phyloP scores from a whole-genome alignment of 306 rosid species.

The Acacia melanoxylon region DNA sequence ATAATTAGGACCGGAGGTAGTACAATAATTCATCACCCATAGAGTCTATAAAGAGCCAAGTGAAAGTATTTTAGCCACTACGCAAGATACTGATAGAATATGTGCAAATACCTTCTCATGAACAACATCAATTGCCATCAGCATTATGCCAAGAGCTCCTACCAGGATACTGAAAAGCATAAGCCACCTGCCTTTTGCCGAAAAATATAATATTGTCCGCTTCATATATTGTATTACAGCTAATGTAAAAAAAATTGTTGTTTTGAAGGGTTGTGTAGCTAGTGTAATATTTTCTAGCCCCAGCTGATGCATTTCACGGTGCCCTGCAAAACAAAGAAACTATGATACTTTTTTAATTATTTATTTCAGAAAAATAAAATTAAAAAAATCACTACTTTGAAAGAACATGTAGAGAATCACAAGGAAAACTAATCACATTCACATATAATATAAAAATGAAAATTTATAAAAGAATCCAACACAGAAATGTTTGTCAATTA shows the following conservation, averaged over 20 bases:
- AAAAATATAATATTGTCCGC: constrained; percentile 53
- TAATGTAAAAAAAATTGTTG: constrained; percentile 69
- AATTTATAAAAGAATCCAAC: neutral
- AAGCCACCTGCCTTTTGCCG: constrained; percentile 87
- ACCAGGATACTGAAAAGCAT: constrained; percentile 61
- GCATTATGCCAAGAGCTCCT: constrained; percentile 56
- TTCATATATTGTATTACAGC: constrained; percentile 63
- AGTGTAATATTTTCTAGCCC: constrained; percentile 82
- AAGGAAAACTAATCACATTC: neutral
- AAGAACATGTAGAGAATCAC: constrained; percentile 5
- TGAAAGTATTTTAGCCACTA: neutral
- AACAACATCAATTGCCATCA: constrained; percentile 64
- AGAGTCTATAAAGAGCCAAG: neutral
- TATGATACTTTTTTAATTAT: neutral
- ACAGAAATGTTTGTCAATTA: constrained; percentile 10
- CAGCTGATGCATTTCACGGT: constrained; percentile 49
- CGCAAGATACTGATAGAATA: constrained; percentile 20
- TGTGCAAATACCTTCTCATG: constrained; percentile 69
- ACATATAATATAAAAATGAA: neutral
- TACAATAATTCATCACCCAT: neutral
- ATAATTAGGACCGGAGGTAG: too few species aligned
- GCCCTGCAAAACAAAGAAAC: constrained; percentile 54
- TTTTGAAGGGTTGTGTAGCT: constrained; percentile 74
- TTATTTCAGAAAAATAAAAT: neutral
- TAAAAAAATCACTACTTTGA: neutral